Base-by-base conservation (phyloP, 768 basidiomycete species). In the Gloeopeniophorella convolvens region DNA sequence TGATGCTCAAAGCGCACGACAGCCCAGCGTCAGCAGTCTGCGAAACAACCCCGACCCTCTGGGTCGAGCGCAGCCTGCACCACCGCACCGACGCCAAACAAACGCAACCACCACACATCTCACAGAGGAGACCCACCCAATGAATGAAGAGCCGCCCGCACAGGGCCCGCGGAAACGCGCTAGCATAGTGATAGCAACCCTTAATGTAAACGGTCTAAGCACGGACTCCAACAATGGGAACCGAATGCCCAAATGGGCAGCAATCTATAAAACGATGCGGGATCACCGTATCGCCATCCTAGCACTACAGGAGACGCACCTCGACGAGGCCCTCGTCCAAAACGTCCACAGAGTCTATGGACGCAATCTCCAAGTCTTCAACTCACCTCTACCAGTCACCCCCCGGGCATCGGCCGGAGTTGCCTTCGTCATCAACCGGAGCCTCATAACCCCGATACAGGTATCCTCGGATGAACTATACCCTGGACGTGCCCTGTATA, bases 161-260 rank as follows among this genome's bases (percentile, higher is more conserved):
- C 31, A 32, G 7, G 13, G 13, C 31, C 8, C 13, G 31, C 31
- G 7, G 7, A 32, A 32, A 32, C 31, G 31, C 31, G n/a, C n/a
- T n/a, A n/a, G n/a, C n/a, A 18, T 11, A 39, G 2, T n/a, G 18
- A 28, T 9, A 3, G 41, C 41, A 15, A 42, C 18, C 13, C 7
- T 21, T 16, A 20, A 27, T 26, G 16, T 42, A 16, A 5, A 21
- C 23, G 18, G 20, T 6, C 12, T 16, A 15, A 20, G 10, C 12
- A 27, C 41, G 1, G 8, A 7, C 7, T 42, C 41, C 5, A 32
- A 13, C 31, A 32, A 32, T 13, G 13, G 7, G 31, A 32, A 13
- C 31, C 8, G 31, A 7, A 32, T 32, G 13, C 8, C 7, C 7
- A 65, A 65, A 49, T 65, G 62, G 57, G n/a, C 27, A 18, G 27